Conservation (phyloP, 805 yeast species). For the Helenozyma baotianmanensis region DNA sequence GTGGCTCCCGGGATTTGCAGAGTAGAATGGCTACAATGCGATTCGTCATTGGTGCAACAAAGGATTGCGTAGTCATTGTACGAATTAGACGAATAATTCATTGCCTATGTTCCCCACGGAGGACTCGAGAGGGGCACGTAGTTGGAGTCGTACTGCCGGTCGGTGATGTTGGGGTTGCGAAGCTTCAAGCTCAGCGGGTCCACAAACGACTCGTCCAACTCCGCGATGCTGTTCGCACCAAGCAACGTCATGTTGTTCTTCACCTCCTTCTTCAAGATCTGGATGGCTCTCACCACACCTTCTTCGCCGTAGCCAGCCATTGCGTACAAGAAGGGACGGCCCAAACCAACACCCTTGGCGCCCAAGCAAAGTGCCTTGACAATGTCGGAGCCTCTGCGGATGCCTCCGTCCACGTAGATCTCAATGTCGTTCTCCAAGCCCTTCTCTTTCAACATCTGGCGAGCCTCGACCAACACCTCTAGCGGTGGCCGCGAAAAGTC, state of each 20-base stretch:
- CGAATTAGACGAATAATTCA: no score
- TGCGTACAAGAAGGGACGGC: slow-evolving; percentile 5
- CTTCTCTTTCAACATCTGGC: slow-evolving; percentile 2
- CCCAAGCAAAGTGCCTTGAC: slow-evolving; percentile 5
- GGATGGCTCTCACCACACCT: slow-evolving; percentile 2
- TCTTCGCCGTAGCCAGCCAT: slow-evolving; percentile 5
- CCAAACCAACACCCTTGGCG: slow-evolving; percentile 5
- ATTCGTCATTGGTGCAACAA: no score
- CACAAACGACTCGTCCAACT: slow-evolving; percentile 3
- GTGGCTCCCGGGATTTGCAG: no score
- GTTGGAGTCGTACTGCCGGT: slow-evolving; percentile 2
- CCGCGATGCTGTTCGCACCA: slow-evolving; percentile 2
- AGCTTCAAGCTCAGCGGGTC: slow-evolving; percentile 2
- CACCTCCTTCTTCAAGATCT: slow-evolving; percentile 2
- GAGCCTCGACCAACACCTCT: slow-evolving; percentile 3
- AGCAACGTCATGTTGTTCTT: slow-evolving; percentile 5
- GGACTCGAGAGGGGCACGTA: slow-evolving; percentile 1
- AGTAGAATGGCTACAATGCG: no score
- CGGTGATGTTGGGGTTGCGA: slow-evolving; percentile 2
- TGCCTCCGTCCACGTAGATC: slow-evolving; percentile 6
- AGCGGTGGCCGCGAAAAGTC: slow-evolving; percentile 7
- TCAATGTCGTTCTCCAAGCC: slow-evolving; percentile 4
- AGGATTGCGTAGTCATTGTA: no score
- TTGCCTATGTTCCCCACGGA: slow-evolving; percentile 2
- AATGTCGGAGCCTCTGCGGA: slow-evolving; percentile 6